These are phyloP conservation scores for Dryas alaskensis DNA, from an alignment of 306 rosid genomes.

Conservation along the genomic window DNA sequence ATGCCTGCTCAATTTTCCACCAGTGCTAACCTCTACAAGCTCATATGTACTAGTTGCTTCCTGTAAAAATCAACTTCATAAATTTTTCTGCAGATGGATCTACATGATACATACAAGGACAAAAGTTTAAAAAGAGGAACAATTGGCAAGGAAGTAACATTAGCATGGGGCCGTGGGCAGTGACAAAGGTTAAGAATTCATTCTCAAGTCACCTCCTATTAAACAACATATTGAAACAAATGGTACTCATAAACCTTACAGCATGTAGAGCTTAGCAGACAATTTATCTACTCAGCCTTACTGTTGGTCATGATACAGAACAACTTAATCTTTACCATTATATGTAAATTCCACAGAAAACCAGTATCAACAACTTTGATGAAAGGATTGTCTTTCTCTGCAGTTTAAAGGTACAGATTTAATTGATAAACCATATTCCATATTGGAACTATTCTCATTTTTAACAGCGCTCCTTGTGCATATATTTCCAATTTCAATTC, in stretches of 20 bases:
- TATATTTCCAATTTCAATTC: too few species aligned
- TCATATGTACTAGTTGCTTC: conserved; percentile 71
- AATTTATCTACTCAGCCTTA: not conserved
- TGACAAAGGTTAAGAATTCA: not conserved
- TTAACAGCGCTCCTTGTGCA: too few species aligned
- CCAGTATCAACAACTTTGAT: not conserved
- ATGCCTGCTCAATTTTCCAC: conserved; percentile 87
- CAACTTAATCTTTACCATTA: not conserved
- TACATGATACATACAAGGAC: not conserved
- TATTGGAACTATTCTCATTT: not conserved
- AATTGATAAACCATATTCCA: not conserved
- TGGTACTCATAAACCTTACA: not conserved
- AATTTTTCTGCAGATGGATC: conserved; percentile 13
- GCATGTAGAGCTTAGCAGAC: not conserved
- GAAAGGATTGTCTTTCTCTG: not conserved
- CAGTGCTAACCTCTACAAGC: conserved; percentile 76
- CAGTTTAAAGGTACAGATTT: not conserved
- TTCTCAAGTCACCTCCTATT: not conserved
- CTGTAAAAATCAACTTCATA: conserved; percentile 45
- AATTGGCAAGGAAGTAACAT: too few species aligned
- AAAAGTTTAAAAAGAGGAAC: not conserved
- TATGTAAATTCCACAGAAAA: not conserved
- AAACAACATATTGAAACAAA: not conserved
- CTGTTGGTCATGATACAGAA: not conserved
- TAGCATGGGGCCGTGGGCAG: not conserved